Evolutionary conservation across 768 basidiomycete genomes (phyloP).

Genomic region (Tulasnella sp.): DNA sequence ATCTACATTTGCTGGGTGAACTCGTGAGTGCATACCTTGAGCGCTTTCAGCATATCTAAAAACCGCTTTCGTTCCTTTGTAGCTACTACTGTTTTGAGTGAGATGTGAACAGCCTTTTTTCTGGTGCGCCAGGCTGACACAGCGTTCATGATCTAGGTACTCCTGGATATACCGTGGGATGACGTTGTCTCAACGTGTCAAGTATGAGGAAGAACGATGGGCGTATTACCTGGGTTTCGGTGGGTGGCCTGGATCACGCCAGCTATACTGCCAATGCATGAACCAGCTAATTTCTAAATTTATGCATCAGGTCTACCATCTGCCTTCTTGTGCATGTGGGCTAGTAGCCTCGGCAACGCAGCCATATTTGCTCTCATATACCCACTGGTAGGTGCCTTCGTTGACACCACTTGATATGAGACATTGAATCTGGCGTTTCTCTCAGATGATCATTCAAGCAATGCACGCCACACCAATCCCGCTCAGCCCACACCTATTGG

Average conservation of each 20-base stretch:
- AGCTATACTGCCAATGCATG: neutral
- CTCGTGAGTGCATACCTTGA: conserved; percentile 46
- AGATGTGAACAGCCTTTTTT: too few relatives aligned
- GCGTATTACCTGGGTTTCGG: conserved; percentile 82
- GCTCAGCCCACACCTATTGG: conserved; percentile 63
- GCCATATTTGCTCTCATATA: conserved; percentile 74
- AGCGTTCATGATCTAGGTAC: conserved; percentile 38
- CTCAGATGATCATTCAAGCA: conserved; percentile 74
- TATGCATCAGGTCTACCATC: conserved; percentile 51
- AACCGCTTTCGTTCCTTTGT: neutral
- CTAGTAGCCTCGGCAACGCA: conserved; percentile 66
- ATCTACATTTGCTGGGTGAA: conserved; percentile 79
- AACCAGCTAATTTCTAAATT: neutral
- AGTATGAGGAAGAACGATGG: conserved; percentile 81
- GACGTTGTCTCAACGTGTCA: conserved; percentile 55
- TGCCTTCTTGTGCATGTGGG: conserved; percentile 61
- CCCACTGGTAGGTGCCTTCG: conserved; percentile 48
- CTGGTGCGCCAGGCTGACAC: conserved; percentile 4
- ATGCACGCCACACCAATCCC: conserved; percentile 69
- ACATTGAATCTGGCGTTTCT: neutral
- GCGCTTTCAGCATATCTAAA: neutral
- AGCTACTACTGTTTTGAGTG: conserved; percentile 1
- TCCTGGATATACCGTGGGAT: conserved; percentile 68
- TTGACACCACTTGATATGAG: neutral
- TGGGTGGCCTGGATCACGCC: conserved; percentile 23